phyloP scores from a whole-genome alignment of 352 stramenopile genomes.

The Globisporangium carolinianum region DNA sequence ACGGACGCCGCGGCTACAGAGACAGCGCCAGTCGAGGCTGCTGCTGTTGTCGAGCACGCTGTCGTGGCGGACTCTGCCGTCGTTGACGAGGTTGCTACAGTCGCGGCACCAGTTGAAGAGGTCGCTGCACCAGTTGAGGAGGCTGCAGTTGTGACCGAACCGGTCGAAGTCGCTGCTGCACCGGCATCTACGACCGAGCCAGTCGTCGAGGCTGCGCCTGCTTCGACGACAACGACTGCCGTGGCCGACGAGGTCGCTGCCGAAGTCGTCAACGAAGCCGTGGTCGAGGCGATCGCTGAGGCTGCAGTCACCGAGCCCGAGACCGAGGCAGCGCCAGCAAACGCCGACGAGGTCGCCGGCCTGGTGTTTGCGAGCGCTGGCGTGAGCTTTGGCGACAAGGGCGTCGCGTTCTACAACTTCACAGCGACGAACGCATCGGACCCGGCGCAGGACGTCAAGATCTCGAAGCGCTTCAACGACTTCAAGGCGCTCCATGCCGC shows the following conservation, averaged over 20 bases:
- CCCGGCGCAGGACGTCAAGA: conserved; percentile 31
- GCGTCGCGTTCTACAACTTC: conserved; percentile 61
- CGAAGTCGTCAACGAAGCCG: background rate
- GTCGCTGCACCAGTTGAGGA: conserved; percentile 16
- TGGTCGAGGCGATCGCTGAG: conserved; percentile 16
- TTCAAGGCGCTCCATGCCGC: conserved; percentile 58
- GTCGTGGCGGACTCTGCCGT: too few relatives aligned
- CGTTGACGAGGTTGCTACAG: conserved; percentile 7
- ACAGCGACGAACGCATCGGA: conserved; percentile 32
- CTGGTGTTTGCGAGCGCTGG: conserved; percentile 36
- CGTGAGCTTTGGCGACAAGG: conserved; percentile 40
- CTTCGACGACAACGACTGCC: background rate
- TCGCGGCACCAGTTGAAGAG: conserved; percentile 5
- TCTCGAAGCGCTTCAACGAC: conserved; percentile 72
- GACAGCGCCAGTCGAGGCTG: background rate
- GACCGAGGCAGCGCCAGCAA: conserved; percentile 9
- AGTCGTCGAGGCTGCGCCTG: conserved; percentile 8
- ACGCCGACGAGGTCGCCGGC: conserved; percentile 14
- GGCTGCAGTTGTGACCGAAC: conserved; percentile 5
- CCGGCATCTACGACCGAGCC: background rate
- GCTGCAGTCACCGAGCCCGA: conserved; percentile 6
- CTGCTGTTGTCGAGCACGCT: too few relatives aligned
- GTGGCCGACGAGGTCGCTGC: background rate
- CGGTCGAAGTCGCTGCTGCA: conserved; percentile 1
- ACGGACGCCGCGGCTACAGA: background rate